Base-by-base conservation (phyloP, 2,329 filamentous ascomycete genomes). In the Cladosporium sp. region DNA sequence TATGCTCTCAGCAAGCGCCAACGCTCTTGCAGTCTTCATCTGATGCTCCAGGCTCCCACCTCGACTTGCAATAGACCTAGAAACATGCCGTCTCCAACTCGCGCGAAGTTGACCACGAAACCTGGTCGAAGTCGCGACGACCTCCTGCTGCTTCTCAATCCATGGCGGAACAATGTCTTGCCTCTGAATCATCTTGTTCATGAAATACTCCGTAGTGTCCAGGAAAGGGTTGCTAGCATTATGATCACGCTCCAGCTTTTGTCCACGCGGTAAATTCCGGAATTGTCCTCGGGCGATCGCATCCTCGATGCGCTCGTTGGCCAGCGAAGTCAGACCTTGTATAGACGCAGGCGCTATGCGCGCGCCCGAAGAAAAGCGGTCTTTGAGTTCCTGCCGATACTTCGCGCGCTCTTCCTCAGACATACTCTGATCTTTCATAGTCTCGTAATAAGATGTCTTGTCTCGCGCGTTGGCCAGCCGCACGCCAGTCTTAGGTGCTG, bases 131-230 rank as follows among this genome's bases (percentile, higher is more conserved):
- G 91, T 85, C 67, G 86, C 88, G 12, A 88, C 84, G 6, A 98
- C 81, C 73, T 97, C 93, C 75, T 98, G 94, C 77, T 99, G 95
- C 79, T 97, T 98, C 79, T 99, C 95, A 67, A 99, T 98, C 95
- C 95, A 99, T 0, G 94, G 94, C 0, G 95, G 95, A 0, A 96
- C 92, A 67, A 98, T 91, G 23, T 97, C 93, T 78, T 99, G 95
- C 66, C 91, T 90, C 79, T 97, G 91, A 69, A 99, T 97, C 82
- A 98, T 97, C 79, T 96, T 95, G 80, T 99, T 98, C 90, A 98
- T 90, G 72, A 98, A 91, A 76, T 97, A 97, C 78, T 98, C 94
- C 0, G 95, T 98, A 0, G 94, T 98, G 74, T 98, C 92, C 65
- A 98, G 87, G 73, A 96, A 98, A 0, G 95, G 93, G 71, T 90